Evolutionary conservation across 345 rosid genomes (phyloP), one percentile per base, ranked within the genome.

Genomic region (Triadica sebifera): DNA sequence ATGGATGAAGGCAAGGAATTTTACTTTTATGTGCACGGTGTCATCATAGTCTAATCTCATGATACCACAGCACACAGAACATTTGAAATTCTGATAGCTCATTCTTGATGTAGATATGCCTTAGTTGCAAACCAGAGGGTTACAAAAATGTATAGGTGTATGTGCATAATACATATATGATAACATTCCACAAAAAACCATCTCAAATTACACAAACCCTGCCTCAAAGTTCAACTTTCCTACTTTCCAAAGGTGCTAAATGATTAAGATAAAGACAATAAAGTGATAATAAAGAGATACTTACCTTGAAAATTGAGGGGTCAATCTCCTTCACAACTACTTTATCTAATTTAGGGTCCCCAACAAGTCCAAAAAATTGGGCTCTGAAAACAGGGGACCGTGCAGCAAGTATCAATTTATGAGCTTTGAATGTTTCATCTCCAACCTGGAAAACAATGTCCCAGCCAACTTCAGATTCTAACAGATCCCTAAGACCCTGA

Each of bases 361-460:
- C 93, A n/a, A 93, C 81, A 61, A 87, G 93, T 77, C 99, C 97
- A 76, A 86, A 93, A 81, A 93, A 93, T 41, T 93, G 98, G 17
- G 98, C 98, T 84, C 86, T 87, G 75, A 96, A 96, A 49, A 96
- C 98, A 22, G 93, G 97, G 4, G 99, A 93, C 37, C 99, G 96
- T 59, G 95, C 93, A 8, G 97, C 94, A 47, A 96, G 96, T 66
- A 96, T 84, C 83, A 91, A 78, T 73, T 90, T 96, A 68, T 93
- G 98, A 66, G 98, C 98, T 83, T 81, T 87, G 81, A 83, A 90
- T 9, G 81, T 85, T 84, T 91, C 93, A 69, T 90, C 92, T 1
- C 92, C 92, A 67, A 96, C 93, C 79, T 85, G 84, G 55, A 96
- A 90, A 78, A 59, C 78, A 71, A 96, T 72, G 81, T 96, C 97